Conservation (phyloP, 345 rosid genomes). For the Eucalyptus sideroxylon region DNA sequence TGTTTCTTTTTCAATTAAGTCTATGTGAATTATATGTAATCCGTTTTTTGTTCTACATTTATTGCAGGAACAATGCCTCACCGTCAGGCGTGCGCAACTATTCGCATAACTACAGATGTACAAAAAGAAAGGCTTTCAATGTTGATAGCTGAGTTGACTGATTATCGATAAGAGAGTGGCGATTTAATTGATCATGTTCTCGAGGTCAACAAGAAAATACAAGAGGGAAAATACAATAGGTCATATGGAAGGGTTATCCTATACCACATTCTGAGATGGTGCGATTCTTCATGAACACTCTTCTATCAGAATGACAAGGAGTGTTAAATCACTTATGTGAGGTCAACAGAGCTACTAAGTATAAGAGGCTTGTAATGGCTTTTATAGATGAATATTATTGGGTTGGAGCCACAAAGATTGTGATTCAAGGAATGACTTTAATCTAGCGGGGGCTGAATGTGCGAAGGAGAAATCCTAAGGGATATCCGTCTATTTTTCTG, state of each 20-base stretch:
- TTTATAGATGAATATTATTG: too few relatives aligned
- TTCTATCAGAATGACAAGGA: accelerated
- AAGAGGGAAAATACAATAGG: accelerated
- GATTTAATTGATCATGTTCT: too few relatives aligned
- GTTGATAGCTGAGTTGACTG: too few relatives aligned
- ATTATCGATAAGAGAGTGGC: accelerated
- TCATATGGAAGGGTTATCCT: too few relatives aligned
- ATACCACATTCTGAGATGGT: accelerated
- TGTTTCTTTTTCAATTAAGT: too few relatives aligned
- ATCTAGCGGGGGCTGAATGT: accelerated
- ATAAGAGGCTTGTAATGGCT: too few relatives aligned
- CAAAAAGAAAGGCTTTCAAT: too few relatives aligned
- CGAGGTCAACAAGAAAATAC: too few relatives aligned
- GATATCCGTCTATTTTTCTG: accelerated
- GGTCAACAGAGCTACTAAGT: too few relatives aligned
- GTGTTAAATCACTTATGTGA: accelerated
- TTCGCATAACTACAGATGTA: too few relatives aligned
- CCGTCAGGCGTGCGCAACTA: accelerated
- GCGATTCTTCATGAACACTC: accelerated
- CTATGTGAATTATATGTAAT: accelerated
- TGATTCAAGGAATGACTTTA: accelerated
- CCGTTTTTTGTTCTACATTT: accelerated
- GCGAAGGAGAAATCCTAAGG: too few relatives aligned
- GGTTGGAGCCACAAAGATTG: too few relatives aligned
- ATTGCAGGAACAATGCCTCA: accelerated